Evolutionary conservation across 768 basidiomycete species (phyloP).

Genomic region (Strobilomyces dryophilus): DNA sequence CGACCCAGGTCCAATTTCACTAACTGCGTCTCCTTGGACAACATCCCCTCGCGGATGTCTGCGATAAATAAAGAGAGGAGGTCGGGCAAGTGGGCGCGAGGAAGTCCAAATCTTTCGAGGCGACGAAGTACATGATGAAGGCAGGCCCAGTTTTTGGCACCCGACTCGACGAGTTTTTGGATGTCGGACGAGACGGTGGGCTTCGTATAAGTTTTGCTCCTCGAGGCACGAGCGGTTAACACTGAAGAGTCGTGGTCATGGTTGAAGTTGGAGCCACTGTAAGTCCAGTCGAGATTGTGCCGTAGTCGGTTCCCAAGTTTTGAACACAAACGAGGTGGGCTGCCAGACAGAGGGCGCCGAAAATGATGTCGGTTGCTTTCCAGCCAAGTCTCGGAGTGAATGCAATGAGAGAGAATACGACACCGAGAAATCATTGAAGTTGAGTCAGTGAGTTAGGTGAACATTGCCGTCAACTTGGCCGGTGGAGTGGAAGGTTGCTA

Average conservation of each 20-base stretch:
- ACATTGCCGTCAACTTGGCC: background rate
- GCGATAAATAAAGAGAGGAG: slow-evolving; percentile 42
- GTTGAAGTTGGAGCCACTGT: background rate
- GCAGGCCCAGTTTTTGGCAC: slow-evolving; percentile 39
- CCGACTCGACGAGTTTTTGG: slow-evolving; percentile 29
- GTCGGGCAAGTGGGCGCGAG: slow-evolving; percentile 31
- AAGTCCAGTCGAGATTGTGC: slow-evolving; percentile 1
- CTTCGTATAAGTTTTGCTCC: slow-evolving; percentile 3
- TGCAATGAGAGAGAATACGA: slow-evolving; percentile 10
- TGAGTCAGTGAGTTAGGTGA: background rate
- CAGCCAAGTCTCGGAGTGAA: slow-evolving; percentile 16
- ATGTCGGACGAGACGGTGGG: slow-evolving; percentile 10
- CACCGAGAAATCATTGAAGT: slow-evolving; percentile 25
- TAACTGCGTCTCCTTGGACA: slow-evolving; percentile 11
- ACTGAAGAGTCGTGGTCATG: background rate
- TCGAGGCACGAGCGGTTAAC: background rate
- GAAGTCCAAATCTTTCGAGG: slow-evolving; percentile 48
- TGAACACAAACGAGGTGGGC: background rate
- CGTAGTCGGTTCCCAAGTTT: background rate
- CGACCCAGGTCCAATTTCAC: slow-evolving; percentile 39
- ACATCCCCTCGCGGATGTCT: slow-evolving; percentile 35
- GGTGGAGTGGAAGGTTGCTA: no score
- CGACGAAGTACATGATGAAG: slow-evolving; percentile 33
- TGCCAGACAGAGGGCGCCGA: slow-evolving; percentile 14
- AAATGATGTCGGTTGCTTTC: slow-evolving; percentile 17